Conservation (phyloP, 208 protist species). For the Blechomonas ayalai region DNA sequence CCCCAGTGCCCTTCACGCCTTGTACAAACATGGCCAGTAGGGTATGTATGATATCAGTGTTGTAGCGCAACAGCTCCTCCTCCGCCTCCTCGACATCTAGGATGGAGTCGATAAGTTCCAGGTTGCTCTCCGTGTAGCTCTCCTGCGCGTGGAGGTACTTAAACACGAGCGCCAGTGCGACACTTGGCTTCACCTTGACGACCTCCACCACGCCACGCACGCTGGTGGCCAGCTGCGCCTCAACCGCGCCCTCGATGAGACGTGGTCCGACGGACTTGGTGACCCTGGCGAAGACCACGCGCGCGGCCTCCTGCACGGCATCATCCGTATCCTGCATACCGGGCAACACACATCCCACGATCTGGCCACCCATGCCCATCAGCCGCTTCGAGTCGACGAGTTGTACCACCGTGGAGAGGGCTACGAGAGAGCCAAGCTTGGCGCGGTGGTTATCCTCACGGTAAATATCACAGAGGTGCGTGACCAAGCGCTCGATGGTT, state of each 20-base stretch:
- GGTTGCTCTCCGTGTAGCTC: slow-evolving; percentile 42
- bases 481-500: slow-evolving; percentile 79
- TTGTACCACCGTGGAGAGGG: slow-evolving; percentile 58
- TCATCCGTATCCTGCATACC: slow-evolving; percentile 81
- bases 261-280: slow-evolving; percentile 61
- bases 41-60: slow-evolving; percentile 42
- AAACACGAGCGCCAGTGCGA: slow-evolving; percentile 79
- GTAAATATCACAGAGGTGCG: slow-evolving; percentile 59
- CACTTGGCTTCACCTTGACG: slow-evolving; percentile 81
- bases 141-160: slow-evolving; percentile 43
- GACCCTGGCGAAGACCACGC: slow-evolving; percentile 73
- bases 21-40: slow-evolving; percentile 64
- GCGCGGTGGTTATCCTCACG: slow-evolving; percentile 42
- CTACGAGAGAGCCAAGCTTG: slow-evolving; percentile 67
- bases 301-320: slow-evolving; percentile 69
- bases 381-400: slow-evolving; percentile 67
- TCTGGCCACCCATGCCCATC: slow-evolving; percentile 68
- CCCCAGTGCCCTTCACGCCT: slow-evolving; percentile 40
- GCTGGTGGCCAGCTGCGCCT: slow-evolving; percentile 77
- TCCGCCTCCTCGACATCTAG: slow-evolving; percentile 78
- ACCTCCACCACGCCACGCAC: slow-evolving; percentile 86
- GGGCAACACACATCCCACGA: slow-evolving; percentile 82
- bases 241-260: slow-evolving; percentile 79
- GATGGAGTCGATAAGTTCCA: slow-evolving; percentile 75
- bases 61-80: slow-evolving; percentile 56